Evolutionary conservation across 2,329 filamentous ascomycete species (phyloP).

Genomic region (Alternaria sp.): DNA sequence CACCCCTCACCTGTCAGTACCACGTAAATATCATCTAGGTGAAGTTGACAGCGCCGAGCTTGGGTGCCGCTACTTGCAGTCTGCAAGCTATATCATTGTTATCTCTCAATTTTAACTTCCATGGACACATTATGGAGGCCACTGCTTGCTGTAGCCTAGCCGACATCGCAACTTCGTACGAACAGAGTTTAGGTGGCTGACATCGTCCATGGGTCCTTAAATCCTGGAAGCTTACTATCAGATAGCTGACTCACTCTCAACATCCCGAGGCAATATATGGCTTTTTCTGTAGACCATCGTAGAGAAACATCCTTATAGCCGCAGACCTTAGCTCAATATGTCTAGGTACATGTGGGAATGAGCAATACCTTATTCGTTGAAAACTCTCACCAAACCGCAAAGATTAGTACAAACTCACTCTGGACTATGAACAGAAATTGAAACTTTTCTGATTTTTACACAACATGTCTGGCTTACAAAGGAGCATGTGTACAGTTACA

Average conservation of each 20-base stretch:
- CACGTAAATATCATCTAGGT: neutral
- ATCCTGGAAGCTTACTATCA: neutral
- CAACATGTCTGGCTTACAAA: too few relatives aligned
- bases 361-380: too few relatives aligned
- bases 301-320: too few relatives aligned
- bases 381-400: too few relatives aligned
- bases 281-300: neutral
- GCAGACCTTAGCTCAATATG: too few relatives aligned
- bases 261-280: neutral
- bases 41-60: neutral
- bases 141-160: neutral
- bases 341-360: too few relatives aligned
- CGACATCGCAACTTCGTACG: neutral
- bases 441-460: too few relatives aligned
- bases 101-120: too few relatives aligned
- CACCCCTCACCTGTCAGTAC: neutral
- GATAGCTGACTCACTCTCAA: neutral
- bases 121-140: neutral
- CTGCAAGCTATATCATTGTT: too few relatives aligned
- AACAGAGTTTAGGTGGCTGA: neutral
- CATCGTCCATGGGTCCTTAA: neutral
- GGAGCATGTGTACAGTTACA: too few relatives aligned
- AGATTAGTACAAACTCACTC: too few relatives aligned
- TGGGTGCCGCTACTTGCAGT: neutral
- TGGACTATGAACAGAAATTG: too few relatives aligned